Evolutionary conservation across 345 rosid genomes (phyloP).

Genomic region (Eutrema japonicum): DNA sequence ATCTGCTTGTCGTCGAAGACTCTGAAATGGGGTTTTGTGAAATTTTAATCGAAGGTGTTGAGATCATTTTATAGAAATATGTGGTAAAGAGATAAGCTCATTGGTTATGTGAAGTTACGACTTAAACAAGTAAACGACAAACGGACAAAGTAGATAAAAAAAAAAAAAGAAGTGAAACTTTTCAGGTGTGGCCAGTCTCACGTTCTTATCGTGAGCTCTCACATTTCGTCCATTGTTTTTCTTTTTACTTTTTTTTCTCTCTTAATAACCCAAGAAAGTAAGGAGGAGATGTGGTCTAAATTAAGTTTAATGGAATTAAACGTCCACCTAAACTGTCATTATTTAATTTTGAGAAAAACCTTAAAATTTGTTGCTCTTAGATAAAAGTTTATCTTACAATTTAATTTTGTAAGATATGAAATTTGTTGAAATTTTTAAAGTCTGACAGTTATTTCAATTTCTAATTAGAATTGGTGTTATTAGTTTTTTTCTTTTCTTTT

Average conservation of each 20-base stretch:
- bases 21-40: constrained; percentile 19
- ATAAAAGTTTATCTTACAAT: background rate
- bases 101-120: constrained; percentile 39
- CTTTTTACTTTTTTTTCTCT: background rate
- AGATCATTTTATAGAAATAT: constrained; percentile 40
- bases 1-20: constrained; percentile 25
- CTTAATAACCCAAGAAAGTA: background rate
- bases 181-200: constrained; percentile 34
- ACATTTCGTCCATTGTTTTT: constrained; percentile 15
- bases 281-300: constrained; percentile 6
- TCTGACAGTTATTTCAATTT: background rate
- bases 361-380: background rate
- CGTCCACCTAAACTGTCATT: background rate
- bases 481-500: background rate
- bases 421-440: background rate
- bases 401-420: background rate
- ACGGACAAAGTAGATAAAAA: background rate
- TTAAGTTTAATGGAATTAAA: constrained; percentile 7
- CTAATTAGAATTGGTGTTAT: background rate
- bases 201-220: constrained; percentile 38
- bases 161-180: background rate
- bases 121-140: constrained; percentile 42
- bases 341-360: background rate
- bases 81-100: constrained; percentile 46
- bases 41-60: constrained; percentile 12